Conservation (phyloP, 305 asterid species). For the Stenogyne calaminthoides region DNA sequence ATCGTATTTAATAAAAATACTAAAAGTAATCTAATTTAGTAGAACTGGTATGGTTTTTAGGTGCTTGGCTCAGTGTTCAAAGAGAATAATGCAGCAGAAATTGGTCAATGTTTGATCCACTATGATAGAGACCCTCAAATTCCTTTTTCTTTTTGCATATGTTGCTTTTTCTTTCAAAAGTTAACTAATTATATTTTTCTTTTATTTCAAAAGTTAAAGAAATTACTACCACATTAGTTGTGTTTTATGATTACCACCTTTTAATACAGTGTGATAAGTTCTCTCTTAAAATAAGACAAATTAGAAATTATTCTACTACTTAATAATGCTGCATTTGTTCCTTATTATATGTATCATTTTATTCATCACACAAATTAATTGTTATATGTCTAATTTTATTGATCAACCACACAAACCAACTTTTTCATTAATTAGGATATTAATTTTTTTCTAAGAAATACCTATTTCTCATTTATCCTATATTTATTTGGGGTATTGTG, state of each 20-base stretch:
- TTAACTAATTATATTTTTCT: not conserved
- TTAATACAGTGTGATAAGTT: too few species aligned
- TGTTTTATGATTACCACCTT: not conserved
- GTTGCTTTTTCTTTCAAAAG: not conserved
- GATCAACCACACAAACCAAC: too few species aligned
- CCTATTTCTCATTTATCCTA: too few species aligned
- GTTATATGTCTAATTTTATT: too few species aligned
- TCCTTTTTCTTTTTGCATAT: not conserved
- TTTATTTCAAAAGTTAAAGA: not conserved
- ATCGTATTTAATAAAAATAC: not conserved
- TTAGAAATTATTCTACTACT: too few species aligned
- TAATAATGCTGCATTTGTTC: too few species aligned
- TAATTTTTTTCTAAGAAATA: too few species aligned
- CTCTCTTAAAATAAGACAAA: too few species aligned
- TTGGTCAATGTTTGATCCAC: constrained; percentile 37
- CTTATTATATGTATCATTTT: too few species aligned
- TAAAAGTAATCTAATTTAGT: not conserved
- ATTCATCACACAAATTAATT: too few species aligned
- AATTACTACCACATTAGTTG: not conserved
- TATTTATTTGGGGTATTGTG: too few species aligned
- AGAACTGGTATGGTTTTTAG: constrained; percentile 21
- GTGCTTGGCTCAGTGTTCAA: constrained; percentile 19
- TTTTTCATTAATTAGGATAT: too few species aligned
- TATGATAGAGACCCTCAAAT: constrained; percentile 26
- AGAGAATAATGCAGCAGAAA: constrained; percentile 12